phyloP scores from a whole-genome alignment of 148 eudicot species.

The Spergularia marina region DNA sequence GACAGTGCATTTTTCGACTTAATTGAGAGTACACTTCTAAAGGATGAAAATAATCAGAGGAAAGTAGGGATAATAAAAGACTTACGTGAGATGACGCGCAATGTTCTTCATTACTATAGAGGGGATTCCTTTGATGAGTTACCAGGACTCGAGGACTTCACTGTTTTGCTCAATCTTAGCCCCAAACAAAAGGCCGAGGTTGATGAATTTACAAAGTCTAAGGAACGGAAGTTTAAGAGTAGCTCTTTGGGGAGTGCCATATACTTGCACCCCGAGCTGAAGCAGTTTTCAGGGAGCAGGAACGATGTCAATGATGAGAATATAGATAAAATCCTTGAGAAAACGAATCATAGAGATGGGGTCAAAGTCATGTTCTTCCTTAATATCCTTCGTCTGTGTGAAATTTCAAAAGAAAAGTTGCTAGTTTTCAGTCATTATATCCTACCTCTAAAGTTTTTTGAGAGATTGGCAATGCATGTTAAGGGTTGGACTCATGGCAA shows the following conservation, averaged over 20 bases:
- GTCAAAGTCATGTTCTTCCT: slow-evolving; percentile 74
- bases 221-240: slow-evolving; percentile 48
- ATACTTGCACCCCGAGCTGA: slow-evolving; percentile 66
- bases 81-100: slow-evolving; percentile 71
- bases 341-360: slow-evolving; percentile 52
- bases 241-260: slow-evolving; percentile 60
- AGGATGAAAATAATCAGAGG: slow-evolving; percentile 50
- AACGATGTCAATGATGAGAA: slow-evolving; percentile 39
- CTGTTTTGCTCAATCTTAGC: slow-evolving; percentile 59
- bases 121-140: slow-evolving; percentile 82
- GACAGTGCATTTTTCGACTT: slow-evolving; percentile 60
- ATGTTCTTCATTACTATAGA: slow-evolving; percentile 74
- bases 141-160: slow-evolving; percentile 73
- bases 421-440: slow-evolving; percentile 77
- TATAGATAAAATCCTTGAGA: slow-evolving; percentile 50
- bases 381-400: slow-evolving; percentile 56
- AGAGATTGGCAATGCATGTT: slow-evolving; percentile 40
- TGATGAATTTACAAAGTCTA: slow-evolving; percentile 38
- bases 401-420: slow-evolving; percentile 60
- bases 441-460: slow-evolving; percentile 65
- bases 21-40: slow-evolving; percentile 57
- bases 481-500: slow-evolving; percentile 58
- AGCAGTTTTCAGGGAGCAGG: slow-evolving; percentile 39
- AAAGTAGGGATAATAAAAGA: slow-evolving; percentile 57
- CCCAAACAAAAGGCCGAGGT: slow-evolving; percentile 52